phyloP scores from a whole-genome alignment of 306 rosid species.

The Sophora flavescens region DNA sequence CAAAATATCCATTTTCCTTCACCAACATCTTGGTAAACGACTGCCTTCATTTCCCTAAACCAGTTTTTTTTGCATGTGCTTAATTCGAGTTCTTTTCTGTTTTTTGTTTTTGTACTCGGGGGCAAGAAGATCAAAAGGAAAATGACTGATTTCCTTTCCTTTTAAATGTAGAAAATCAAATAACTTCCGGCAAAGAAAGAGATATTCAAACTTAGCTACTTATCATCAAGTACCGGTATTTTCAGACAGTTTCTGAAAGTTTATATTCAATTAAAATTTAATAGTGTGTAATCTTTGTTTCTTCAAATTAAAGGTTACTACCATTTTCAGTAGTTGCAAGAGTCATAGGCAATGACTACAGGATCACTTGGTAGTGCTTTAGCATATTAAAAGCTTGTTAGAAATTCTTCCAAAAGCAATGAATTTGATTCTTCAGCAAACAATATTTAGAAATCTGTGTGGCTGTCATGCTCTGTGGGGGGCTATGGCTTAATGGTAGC shows the following conservation, averaged over 20 bases:
- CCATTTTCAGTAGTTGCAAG: no score
- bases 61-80: not conserved
- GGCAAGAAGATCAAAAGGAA: not conserved
- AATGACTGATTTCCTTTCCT: not conserved
- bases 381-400: no score
- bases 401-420: no score
- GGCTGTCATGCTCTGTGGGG: not conserved
- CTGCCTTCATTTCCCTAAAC: not conserved
- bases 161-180: slow-evolving; percentile 7
- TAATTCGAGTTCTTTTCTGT: not conserved
- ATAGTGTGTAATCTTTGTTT: not conserved
- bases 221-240: not conserved
- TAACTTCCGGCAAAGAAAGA: not conserved
- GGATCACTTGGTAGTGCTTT: no score
- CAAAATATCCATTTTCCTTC: slow-evolving; percentile 21
- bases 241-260: not conserved
- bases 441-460: not conserved
- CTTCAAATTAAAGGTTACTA: not conserved
- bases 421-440: not conserved
- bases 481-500: not conserved
- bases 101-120: not conserved
- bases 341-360: not conserved
- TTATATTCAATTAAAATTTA: not conserved
- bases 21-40: not conserved
- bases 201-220: not conserved